Conservation (phyloP, 441 rosid genomes). For the Gossypium aridum region DNA sequence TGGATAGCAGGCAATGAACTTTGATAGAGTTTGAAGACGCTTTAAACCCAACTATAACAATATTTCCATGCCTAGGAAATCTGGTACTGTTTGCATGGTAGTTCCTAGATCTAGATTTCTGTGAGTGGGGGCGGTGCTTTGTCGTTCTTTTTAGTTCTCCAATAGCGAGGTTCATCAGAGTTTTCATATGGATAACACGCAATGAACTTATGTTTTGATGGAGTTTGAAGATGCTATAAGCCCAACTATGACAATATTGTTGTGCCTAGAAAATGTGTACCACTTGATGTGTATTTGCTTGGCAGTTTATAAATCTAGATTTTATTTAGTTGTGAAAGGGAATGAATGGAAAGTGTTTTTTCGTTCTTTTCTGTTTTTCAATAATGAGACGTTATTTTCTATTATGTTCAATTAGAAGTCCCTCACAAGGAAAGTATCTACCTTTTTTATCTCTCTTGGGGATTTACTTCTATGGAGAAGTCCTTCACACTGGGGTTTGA, state of each 20-base stretch:
- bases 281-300: not conserved
- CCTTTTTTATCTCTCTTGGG: not conserved
- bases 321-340: not conserved
- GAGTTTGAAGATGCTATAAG: not conserved
- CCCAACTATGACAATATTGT: not conserved
- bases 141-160: not conserved
- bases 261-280: not conserved
- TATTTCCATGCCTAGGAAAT: not conserved
- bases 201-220: constrained; percentile 3
- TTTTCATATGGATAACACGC: not conserved
- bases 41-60: not conserved
- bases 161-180: not conserved
- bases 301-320: not conserved
- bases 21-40: not conserved
- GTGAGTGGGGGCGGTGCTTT: not conserved
- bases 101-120: not conserved
- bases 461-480: not conserved
- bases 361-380: constrained; percentile 3
- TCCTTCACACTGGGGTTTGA: not conserved
- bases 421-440: not conserved
- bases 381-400: not conserved
- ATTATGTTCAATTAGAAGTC: not conserved
- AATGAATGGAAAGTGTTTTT: not conserved
- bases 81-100: not conserved
- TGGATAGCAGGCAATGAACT: not conserved